phyloP scores from a whole-genome alignment of 1,284 basidiomycete species.

The Mycena sp. region DNA sequence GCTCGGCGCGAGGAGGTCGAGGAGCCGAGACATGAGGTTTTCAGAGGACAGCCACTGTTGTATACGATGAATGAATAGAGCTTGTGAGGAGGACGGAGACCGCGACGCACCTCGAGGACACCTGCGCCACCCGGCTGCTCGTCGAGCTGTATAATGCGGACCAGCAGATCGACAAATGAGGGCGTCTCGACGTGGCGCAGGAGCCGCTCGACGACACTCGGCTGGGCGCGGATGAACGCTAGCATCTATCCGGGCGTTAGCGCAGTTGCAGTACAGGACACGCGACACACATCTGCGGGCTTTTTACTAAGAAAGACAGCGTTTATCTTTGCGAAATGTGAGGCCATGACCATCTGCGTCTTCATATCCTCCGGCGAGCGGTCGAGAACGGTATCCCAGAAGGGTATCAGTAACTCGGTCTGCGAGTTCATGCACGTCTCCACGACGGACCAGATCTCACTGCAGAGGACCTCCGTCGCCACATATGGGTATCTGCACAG shows the following conservation, averaged over 20 bases:
- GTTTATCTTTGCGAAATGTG: constrained; percentile 91
- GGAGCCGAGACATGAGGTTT: constrained; percentile 84
- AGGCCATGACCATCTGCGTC: constrained; percentile 78
- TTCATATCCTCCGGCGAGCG: constrained; percentile 82
- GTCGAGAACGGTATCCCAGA: constrained; percentile 95
- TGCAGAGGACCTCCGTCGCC: constrained; percentile 95
- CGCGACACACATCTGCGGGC: constrained; percentile 80
- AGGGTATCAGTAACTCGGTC: constrained; percentile 78
- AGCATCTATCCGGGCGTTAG: constrained; percentile 77
- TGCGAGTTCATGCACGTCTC: constrained; percentile 86
- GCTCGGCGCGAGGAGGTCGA: constrained; percentile 85
- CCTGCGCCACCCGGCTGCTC: constrained; percentile 85
- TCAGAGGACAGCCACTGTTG: constrained; percentile 88
- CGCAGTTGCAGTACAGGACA: constrained; percentile 35
- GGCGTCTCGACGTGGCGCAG: constrained; percentile 90
- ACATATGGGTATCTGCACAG: constrained; percentile 87
- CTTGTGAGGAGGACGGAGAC: constrained; percentile 33
- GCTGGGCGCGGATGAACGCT: constrained; percentile 87
- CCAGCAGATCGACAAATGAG: constrained; percentile 91
- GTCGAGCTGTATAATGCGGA: constrained; percentile 93
- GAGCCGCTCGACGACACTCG: constrained; percentile 85
- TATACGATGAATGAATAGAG: constrained; percentile 33
- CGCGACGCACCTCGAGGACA: constrained; percentile 82
- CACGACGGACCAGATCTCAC: constrained; percentile 94
- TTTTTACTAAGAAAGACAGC: constrained; percentile 88